Evolutionary conservation across 768 basidiomycete species (phyloP), one percentile per base, ranked within the genome.

Genomic region (Calocybe cyanea): DNA sequence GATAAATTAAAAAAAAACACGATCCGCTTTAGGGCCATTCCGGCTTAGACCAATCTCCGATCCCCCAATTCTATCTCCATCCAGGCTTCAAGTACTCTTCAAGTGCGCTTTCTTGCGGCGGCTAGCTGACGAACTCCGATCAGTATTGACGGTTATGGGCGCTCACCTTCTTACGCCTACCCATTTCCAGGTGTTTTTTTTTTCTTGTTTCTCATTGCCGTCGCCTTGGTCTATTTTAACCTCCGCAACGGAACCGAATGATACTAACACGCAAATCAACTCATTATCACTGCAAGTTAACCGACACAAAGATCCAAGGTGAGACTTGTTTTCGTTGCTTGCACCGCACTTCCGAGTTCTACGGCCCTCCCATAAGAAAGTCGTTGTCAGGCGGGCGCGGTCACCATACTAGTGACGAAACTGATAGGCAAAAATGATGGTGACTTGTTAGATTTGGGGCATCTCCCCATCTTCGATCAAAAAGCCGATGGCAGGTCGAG

Each of bases 351-450:
- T 48, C 52, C 48, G 52, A 43, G 24, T 49, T 49, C 24, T 45
- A 20, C 52, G 52, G 51, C 45, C 18, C 30, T 20, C 39, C 14
- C 41, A 45, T 41, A 45, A 19, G 43, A n/a, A 6, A 13, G 4
- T 35, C 40, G 47, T 52, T 43, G 50, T 47, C 50, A 51, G 37
- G 47, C 31, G 38, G 35, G 9, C 39, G 14, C n/a, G n/a, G n/a
- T n/a, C n/a, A 11, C 25, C 3, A 48, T 36, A 18, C 32, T 34
- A 31, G 38, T 36, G 42, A 41, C 45, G 49, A 46, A 50, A 50
- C 49, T 41, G 48, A 50, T 46, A 49, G 34, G n/a, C 30, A 44
- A 23, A 35, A 49, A 41, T 53, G 52, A 53, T 53, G 45, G 47
- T 35, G 36, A 46, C 25, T 41, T 43, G 41, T 30, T 32, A 32